Conservation (phyloP, 257 asterid species). For the Fraxinus quadrangulata region DNA sequence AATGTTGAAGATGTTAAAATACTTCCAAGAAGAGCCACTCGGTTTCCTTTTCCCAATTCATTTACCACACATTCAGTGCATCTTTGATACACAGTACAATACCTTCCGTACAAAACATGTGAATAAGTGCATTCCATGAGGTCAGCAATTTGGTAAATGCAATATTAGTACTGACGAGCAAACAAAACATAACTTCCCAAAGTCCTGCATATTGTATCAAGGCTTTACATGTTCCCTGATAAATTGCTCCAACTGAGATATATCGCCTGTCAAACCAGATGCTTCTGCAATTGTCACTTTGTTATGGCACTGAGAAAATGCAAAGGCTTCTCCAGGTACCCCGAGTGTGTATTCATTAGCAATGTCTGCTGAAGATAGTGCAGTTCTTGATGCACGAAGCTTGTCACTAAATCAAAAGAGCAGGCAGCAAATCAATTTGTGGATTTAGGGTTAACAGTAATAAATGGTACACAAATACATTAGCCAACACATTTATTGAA, state of each 20-base stretch:
- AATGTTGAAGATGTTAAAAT: neutral
- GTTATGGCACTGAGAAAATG: conserved; percentile 76
- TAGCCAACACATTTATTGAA: neutral
- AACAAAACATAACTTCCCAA: conserved; percentile 3
- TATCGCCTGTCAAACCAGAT: conserved; percentile 69
- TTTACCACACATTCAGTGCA: neutral
- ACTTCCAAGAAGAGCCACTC: neutral
- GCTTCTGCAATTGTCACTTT: conserved; percentile 70
- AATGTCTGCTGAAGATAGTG: conserved; percentile 80
- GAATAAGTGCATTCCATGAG: neutral
- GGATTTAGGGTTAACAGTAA: neutral
- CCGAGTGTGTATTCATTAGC: conserved; percentile 65
- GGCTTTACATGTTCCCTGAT: conserved; percentile 66
- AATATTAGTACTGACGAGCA: neutral
- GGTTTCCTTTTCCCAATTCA: neutral
- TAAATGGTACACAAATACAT: neutral
- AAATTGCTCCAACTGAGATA: conserved; percentile 68
- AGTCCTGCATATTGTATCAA: conserved; percentile 22
- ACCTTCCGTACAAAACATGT: neutral
- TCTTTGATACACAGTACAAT: neutral
- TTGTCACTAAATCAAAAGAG: conserved; percentile 57
- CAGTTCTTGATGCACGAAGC: conserved; percentile 89
- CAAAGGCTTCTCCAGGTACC: conserved; percentile 70
- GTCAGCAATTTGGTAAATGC: neutral
- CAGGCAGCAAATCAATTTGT: neutral